phyloP scores from a whole-genome alignment of 2,329 filamentous ascomycete species.

The Ascochyta rabiei region DNA sequence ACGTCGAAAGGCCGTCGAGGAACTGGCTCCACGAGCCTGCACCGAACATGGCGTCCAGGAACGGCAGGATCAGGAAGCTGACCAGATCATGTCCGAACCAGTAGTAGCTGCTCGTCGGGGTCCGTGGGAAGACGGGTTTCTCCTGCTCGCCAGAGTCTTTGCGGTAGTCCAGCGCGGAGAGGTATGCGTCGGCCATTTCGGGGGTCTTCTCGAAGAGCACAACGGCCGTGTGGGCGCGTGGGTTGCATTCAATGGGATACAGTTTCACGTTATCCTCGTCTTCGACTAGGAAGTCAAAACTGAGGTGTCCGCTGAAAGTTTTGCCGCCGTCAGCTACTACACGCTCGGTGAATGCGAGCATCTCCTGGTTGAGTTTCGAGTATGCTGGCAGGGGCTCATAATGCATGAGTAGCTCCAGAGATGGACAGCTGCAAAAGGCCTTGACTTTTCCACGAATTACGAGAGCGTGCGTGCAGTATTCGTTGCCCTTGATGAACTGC shows the following conservation, averaged over 20 bases:
- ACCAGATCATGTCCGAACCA: constrained; percentile 73
- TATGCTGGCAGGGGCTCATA: constrained; percentile 65
- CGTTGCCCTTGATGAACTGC: constrained; percentile 66
- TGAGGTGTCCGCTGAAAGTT: constrained; percentile 71
- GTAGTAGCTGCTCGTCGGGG: constrained; percentile 54
- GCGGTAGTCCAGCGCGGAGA: constrained; percentile 30
- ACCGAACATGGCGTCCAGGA: constrained; percentile 36
- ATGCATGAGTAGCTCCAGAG: constrained; percentile 67
- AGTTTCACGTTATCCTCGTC: constrained; percentile 48
- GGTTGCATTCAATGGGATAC: constrained; percentile 75
- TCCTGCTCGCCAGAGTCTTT: constrained; percentile 8
- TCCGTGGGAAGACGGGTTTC: constrained; percentile 28
- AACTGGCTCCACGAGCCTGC: constrained; percentile 26
- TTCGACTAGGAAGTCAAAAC: constrained; percentile 72
- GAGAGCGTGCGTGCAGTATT: constrained; percentile 75
- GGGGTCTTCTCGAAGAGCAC: constrained; percentile 60
- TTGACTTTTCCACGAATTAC: constrained; percentile 69
- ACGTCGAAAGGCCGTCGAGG: constrained; percentile 33
- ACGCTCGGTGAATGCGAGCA: constrained; percentile 68
- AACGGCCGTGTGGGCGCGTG: constrained; percentile 70
- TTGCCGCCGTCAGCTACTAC: constrained; percentile 60
- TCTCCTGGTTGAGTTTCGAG: constrained; percentile 62
- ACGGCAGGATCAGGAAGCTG: constrained; percentile 52
- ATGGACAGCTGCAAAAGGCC: constrained; percentile 71
- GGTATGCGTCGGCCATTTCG: constrained; percentile 37